Evolutionary conservation across 495 filamentous ascomycete genomes (phyloP).

Genomic region (Penicillium malachiteum): DNA sequence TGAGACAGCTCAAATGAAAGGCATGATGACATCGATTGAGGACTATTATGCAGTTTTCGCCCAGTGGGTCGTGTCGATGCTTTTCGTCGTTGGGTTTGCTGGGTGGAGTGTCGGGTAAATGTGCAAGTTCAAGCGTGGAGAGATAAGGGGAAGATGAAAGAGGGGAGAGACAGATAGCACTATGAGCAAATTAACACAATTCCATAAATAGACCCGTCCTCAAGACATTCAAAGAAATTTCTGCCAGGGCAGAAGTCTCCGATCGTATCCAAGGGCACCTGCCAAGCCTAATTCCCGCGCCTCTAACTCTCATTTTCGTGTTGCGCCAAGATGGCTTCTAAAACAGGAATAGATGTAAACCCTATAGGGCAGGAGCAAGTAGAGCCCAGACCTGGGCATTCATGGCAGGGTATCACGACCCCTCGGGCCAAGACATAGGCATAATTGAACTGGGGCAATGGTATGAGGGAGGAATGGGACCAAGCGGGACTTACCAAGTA

Average conservation of each 20-base stretch:
- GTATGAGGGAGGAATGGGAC: background rate
- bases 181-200: constrained; percentile 1
- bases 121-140: constrained; percentile 17
- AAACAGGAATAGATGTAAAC: background rate
- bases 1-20: constrained; percentile 34
- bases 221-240: background rate
- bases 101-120: constrained; percentile 1
- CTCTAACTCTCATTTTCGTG: too few species aligned
- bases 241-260: background rate
- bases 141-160: constrained; percentile 27
- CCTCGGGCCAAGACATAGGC: constrained; percentile 22
- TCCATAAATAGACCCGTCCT: background rate
- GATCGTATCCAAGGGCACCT: too few species aligned
- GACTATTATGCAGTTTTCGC: constrained; percentile 20
- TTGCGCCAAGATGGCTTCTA: too few species aligned
- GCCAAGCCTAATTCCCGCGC: too few species aligned
- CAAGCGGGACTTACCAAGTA: background rate
- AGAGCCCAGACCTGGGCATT: constrained; percentile 25
- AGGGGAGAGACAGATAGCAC: constrained; percentile 28
- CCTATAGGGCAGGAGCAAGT: constrained; percentile 15
- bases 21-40: constrained; percentile 36
- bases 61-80: background rate
- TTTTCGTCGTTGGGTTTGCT: background rate
- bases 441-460: background rate
- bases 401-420: constrained; percentile 31